Conservation (phyloP, 805 yeast genomes). For the Wickerhamomyces sydowiorum region DNA sequence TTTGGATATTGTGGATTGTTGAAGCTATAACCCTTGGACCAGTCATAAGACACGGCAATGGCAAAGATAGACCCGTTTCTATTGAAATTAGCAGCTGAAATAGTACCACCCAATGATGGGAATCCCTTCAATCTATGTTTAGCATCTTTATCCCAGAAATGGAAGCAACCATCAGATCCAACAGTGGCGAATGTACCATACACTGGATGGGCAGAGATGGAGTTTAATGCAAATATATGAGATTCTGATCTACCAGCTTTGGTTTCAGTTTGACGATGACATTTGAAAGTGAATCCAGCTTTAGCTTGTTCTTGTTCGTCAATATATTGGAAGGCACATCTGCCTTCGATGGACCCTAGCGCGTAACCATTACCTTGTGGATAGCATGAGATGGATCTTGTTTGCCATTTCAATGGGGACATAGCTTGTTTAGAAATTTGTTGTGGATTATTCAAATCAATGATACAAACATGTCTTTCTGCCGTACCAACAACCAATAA, state of each 20-base stretch:
- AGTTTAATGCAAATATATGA: slow-evolving; percentile 71
- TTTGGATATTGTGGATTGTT: slow-evolving; percentile 74
- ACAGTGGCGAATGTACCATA: slow-evolving; percentile 92
- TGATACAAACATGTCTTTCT: slow-evolving; percentile 70
- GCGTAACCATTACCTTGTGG: slow-evolving; percentile 94
- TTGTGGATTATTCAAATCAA: slow-evolving; percentile 80
- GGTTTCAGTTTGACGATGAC: slow-evolving; percentile 74
- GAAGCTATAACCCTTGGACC: slow-evolving; percentile 86
- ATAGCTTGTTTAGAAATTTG: slow-evolving; percentile 64
- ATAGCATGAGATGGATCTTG: slow-evolving; percentile 75
- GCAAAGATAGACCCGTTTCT: slow-evolving; percentile 81
- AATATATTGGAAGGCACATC: slow-evolving; percentile 91
- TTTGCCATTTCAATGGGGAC: slow-evolving; percentile 88
- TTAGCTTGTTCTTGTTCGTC: slow-evolving; percentile 73
- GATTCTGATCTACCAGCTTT: slow-evolving; percentile 50
- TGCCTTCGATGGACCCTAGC: slow-evolving; percentile 88
- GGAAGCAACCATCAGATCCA: slow-evolving; percentile 90
- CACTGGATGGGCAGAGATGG: slow-evolving; percentile 80
- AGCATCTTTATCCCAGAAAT: slow-evolving; percentile 95
- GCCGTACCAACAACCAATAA: slow-evolving; percentile 92
- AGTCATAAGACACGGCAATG: slow-evolving; percentile 89
- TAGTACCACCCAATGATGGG: slow-evolving; percentile 61
- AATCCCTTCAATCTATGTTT: slow-evolving; percentile 79
- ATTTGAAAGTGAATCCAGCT: slow-evolving; percentile 83
- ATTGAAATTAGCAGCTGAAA: slow-evolving; percentile 77